Base-by-base conservation (phyloP, 2,329 filamentous ascomycete genomes). In the Alternaria sp. region DNA sequence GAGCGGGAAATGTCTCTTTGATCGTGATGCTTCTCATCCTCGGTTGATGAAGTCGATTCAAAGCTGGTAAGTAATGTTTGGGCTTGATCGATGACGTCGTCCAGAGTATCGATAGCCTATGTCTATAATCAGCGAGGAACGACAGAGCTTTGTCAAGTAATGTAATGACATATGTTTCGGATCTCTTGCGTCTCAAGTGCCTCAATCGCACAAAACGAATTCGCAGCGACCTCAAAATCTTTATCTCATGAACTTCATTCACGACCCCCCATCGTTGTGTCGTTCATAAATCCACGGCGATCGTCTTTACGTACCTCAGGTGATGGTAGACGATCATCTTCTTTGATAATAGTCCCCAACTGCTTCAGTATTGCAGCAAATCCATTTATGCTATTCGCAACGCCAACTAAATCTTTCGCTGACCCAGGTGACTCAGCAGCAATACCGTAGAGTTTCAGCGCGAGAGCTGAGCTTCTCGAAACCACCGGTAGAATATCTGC, bases 331-430 rank as follows among this genome's bases (percentile, higher is more conserved):
- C 67, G 72, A 61, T 77, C 75, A 59, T 81, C 74, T 57, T 80
- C 76, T 32, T 73, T 77, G 43, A 80, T 73, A 41, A 75, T 69
- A 0, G 76, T 75, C 46, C 77, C 78, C 20, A 79, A 65, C 54
- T 81, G 77, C 63, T 80, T 79, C 59, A 80, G 53, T 32, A 74
- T 75, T 8, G 74, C 67, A 44, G 74, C 73, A 46, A 80, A 74
- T 40, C 71, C 70, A 61, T 74, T 78, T 56, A 79, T 72, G n/a
- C 67, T 64, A 54, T 67, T 75, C 12, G 78, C 76, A n/a, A 77
- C 62, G 28, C 59, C 65, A 51, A 72, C 63, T 32, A 75, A 57
- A 50, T 77, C 71, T 48, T 62, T 70, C 32, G 74, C 68, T 25
- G 69, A 67, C 55, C 63, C 59, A 12, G 70, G 59, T 10, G 70